Evolutionary conservation across 306 rosid species (phyloP).

Genomic region (Cyamopsis tetragonoloba): DNA sequence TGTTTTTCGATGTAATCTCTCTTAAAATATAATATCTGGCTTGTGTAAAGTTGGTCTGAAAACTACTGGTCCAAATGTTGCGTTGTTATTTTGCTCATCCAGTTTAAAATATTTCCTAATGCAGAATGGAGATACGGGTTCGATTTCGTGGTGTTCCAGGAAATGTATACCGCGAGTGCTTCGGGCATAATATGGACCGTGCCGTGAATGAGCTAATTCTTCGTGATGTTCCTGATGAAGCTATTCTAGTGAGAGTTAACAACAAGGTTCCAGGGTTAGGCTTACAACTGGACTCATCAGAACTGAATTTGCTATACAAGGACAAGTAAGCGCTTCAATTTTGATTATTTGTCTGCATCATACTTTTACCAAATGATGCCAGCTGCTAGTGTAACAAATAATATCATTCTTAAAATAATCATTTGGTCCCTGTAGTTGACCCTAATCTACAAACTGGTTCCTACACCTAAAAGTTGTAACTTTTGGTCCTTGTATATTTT

Average conservation of each 20-base stretch:
- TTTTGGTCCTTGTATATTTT: too few relatives aligned
- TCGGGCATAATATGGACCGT: slow-evolving; percentile 59
- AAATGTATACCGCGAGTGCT: slow-evolving; percentile 54
- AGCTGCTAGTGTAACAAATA: background rate
- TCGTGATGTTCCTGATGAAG: slow-evolving; percentile 82
- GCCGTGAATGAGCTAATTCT: slow-evolving; percentile 86
- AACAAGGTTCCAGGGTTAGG: slow-evolving; percentile 94
- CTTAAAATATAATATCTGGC: background rate
- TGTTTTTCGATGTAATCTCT: background rate
- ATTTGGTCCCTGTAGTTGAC: too few relatives aligned
- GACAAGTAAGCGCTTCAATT: slow-evolving; percentile 62
- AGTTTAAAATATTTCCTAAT: slow-evolving; percentile 12
- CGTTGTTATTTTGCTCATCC: background rate
- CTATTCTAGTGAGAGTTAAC: slow-evolving; percentile 80
- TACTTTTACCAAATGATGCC: slow-evolving; percentile 7
- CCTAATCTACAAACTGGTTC: too few relatives aligned
- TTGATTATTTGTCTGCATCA: slow-evolving; percentile 2
- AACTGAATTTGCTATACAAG: slow-evolving; percentile 77
- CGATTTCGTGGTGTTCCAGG: slow-evolving; percentile 82
- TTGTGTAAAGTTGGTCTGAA: background rate
- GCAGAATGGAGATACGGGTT: slow-evolving; percentile 95
- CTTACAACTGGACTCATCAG: slow-evolving; percentile 81
- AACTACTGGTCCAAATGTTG: background rate
- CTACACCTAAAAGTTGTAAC: too few relatives aligned
- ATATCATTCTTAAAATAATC: too few relatives aligned